Percentiles rank a stretch among this genome's conserved stretches.
phyloP scores from a whole-genome alignment of 257 asterid genomes.

The Ocimum tenuiflorum region DNA sequence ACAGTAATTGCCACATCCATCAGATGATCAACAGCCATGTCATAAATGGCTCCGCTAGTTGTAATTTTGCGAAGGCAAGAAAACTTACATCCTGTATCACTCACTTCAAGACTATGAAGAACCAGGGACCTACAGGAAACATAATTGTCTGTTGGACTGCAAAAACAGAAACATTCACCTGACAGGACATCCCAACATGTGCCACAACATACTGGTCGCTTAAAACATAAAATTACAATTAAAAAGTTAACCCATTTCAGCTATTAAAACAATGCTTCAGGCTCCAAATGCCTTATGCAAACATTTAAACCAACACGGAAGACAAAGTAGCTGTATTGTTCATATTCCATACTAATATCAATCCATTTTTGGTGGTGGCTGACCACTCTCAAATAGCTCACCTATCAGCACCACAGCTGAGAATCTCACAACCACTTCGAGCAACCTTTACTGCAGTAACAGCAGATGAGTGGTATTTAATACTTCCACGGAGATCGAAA shows the following conservation, averaged over 20 bases:
- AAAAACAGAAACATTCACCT: slow-evolving; percentile 10
- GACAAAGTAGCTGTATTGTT: not conserved
- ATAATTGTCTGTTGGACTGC: slow-evolving; percentile 10
- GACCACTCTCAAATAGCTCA: slow-evolving; percentile 27
- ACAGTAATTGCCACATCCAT: slow-evolving; percentile 40
- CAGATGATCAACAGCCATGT: slow-evolving; percentile 39
- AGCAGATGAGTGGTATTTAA: slow-evolving; percentile 46
- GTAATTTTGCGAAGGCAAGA: slow-evolving; percentile 34
- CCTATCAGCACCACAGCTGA: slow-evolving; percentile 55
- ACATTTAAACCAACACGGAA: not conserved
- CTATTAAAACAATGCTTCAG: slow-evolving; percentile 8
- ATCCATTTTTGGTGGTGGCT: not conserved
- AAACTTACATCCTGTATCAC: slow-evolving; percentile 35
- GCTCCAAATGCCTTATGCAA: not conserved
- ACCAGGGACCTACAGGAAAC: slow-evolving; percentile 44
- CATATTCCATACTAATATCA: not conserved
- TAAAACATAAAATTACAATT: not conserved
- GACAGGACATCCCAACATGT: not conserved
- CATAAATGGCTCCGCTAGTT: slow-evolving; percentile 34
- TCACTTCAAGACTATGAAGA: slow-evolving; percentile 41
- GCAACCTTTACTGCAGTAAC: slow-evolving; percentile 46
- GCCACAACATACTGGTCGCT: not conserved
- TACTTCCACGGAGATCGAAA: slow-evolving; percentile 45
- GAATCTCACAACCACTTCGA: slow-evolving; percentile 41
- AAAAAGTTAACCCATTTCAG: not conserved